These are phyloP conservation scores for Acanthamoeba royreba DNA, from an alignment of 208 protist species.

Conservation along the genomic window DNA sequence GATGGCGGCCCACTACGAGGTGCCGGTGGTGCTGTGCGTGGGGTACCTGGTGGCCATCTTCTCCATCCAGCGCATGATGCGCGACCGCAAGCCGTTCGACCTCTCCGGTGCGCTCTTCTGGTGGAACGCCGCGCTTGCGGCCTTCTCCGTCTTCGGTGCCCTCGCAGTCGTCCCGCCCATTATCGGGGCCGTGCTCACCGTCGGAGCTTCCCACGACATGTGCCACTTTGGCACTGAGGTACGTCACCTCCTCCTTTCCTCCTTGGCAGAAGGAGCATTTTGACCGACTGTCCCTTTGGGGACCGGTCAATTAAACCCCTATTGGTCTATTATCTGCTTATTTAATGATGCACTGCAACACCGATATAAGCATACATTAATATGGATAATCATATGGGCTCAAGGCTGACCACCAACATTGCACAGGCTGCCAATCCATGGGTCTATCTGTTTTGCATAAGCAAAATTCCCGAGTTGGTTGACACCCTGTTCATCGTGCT, in stretches of 20 bases:
- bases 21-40: not conserved
- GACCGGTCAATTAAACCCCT: too few species aligned
- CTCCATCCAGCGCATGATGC: not conserved
- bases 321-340: too few species aligned
- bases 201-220: not conserved
- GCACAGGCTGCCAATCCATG: not conserved
- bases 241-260: not conserved
- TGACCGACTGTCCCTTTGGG: too few species aligned
- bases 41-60: not conserved
- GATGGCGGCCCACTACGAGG: not conserved
- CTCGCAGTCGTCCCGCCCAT: not conserved
- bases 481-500: constrained; percentile 84
- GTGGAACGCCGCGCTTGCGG: not conserved
- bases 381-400: too few species aligned
- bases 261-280: too few species aligned
- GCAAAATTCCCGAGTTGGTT: constrained; percentile 79
- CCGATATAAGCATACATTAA: too few species aligned
- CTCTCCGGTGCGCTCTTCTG: not conserved
- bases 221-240: not conserved
- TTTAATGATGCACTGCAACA: too few species aligned
- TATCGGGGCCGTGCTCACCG: not conserved
- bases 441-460: constrained; percentile 62
- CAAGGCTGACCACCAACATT: too few species aligned
- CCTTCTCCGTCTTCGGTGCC: constrained; percentile 72
- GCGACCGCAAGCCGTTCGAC: not conserved